Percentiles rank a stretch among this genome's conserved stretches.
These are phyloP conservation scores for Exutisphaerella laricina DNA, from an alignment of 2,329 filamentous ascomycete genomes.

Conservation along the genomic window DNA sequence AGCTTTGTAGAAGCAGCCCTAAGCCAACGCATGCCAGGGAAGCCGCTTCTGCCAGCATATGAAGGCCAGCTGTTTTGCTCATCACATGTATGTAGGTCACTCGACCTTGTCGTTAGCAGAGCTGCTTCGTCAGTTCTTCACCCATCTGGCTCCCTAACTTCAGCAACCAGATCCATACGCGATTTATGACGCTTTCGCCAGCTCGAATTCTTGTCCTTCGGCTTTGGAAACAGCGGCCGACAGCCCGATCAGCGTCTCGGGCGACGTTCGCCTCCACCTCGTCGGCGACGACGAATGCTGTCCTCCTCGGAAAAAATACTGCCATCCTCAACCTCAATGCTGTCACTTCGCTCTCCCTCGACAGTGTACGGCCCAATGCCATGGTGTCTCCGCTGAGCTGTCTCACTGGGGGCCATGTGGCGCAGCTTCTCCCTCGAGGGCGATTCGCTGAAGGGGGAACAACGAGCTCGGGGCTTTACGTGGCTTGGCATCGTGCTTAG, in stretches of 20 bases:
- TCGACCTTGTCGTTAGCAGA: too few species aligned
- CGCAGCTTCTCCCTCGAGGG: conserved; percentile 25
- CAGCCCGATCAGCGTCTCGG: conserved; percentile 13
- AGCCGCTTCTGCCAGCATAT: too few species aligned
- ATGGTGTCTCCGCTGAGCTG: conserved; percentile 2
- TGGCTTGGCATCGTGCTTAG: conserved; percentile 9
- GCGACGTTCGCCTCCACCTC: conserved; percentile 6
- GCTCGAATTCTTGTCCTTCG: too few species aligned
- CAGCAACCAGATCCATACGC: background rate
- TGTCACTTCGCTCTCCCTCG: conserved; percentile 13
- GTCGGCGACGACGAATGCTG: conserved; percentile 2
- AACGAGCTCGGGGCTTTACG: conserved; percentile 13
- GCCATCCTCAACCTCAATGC: conserved; percentile 17
- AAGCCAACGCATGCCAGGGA: too few species aligned
- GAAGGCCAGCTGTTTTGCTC: too few species aligned
- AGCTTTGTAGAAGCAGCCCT: too few species aligned
- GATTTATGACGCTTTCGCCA: conserved; percentile 2
- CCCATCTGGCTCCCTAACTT: conserved; percentile 10
- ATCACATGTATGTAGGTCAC: too few species aligned
- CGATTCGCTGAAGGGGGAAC: conserved; percentile 29
- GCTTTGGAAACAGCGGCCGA: conserved; percentile 6
- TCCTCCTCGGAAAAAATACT: conserved; percentile 7
- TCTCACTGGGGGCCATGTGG: conserved; percentile 3
- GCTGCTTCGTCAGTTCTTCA: conserved; percentile 12
- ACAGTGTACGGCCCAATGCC: conserved; percentile 17